Evolutionary conservation across 139 green algal genomes (phyloP), one percentile per base, ranked within the genome.

Genomic region (Monoraphidium neglectum): DNA sequence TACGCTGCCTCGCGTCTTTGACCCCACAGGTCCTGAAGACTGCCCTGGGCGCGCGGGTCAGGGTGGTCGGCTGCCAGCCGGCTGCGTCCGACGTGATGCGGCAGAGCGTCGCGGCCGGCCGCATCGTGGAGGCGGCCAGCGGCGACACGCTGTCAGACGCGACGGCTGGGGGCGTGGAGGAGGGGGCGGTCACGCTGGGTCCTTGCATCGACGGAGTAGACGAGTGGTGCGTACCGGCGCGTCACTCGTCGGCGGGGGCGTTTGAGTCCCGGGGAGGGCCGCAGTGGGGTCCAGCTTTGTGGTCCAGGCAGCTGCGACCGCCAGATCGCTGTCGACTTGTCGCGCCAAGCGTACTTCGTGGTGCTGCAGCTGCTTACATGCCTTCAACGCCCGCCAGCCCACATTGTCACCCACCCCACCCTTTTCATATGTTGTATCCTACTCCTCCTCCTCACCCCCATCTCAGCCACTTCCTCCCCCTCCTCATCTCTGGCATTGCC

Each of bases 121-220:
- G 32, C 3, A 77, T 87, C 24, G 72, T 87, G 12, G 75, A 82
- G 2, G 57, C 64, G 15, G 23, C 61, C 21, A 80, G 60, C 33
- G 1, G 4, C 8, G 54, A 74, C 3, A 93, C 88, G 3, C 79
- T 93, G 67, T 91, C 82, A 3, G 83, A 89, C 43, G 86, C 76
- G 2, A 92, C 83, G 24, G 86, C 80, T 65, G 87, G 87, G 21
- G 86, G 89, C 18, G 73, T 93, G 13, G 89, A 93, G 67, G 28
- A 65, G 15, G 83, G 49, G 6, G 54, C 80, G 6, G 28, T 90
- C 0, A 93, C 89, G 0, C 64, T 93, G 33, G 78, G 78, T 59
- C 75, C 78, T 1, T 93, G 89, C 70, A 38, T 5, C 2, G 30
- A 74, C 18, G 81, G 80, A 24, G 89, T 93, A 46, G 88, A 93